Evolutionary conservation across 2,329 filamentous ascomycete genomes (phyloP).

Genomic region (Claviceps sp.): DNA sequence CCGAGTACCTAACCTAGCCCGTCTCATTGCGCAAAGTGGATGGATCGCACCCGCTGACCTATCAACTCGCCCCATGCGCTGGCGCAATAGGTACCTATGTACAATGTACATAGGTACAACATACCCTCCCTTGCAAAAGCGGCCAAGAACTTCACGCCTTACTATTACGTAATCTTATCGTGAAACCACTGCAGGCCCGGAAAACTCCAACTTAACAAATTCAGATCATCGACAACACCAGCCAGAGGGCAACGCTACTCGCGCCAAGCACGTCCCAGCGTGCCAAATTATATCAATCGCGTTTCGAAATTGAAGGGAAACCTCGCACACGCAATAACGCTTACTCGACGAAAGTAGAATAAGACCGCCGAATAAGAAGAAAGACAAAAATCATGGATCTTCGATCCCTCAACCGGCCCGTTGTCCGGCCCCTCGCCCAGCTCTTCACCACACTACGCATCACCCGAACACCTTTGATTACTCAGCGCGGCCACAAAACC

Average conservation of each 20-base stretch:
- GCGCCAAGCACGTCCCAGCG: background rate
- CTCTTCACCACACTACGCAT: constrained; percentile 16
- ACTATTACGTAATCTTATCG: background rate
- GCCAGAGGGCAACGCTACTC: background rate
- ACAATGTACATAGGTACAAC: too few species aligned
- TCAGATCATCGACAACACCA: background rate
- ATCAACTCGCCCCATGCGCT: too few species aligned
- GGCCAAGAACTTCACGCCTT: too few species aligned
- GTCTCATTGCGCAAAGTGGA: too few species aligned
- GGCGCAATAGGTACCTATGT: too few species aligned
- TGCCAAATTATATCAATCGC: background rate
- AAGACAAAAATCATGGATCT: constrained; percentile 19
- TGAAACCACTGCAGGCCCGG: background rate
- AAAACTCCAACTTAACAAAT: background rate
- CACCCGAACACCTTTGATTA: constrained; percentile 9
- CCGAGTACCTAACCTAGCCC: too few species aligned
- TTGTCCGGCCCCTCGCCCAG: constrained; percentile 20
- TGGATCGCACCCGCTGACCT: too few species aligned
- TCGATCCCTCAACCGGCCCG: constrained; percentile 21
- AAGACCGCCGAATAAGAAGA: constrained; percentile 1
- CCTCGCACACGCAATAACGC: too few species aligned
- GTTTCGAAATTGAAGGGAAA: too few species aligned
- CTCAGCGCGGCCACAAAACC: constrained; percentile 34
- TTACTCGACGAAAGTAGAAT: background rate
- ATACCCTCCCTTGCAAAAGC: too few species aligned